Conservation (phyloP, 345 rosid species). For the Capsella bursapastoris region DNA sequence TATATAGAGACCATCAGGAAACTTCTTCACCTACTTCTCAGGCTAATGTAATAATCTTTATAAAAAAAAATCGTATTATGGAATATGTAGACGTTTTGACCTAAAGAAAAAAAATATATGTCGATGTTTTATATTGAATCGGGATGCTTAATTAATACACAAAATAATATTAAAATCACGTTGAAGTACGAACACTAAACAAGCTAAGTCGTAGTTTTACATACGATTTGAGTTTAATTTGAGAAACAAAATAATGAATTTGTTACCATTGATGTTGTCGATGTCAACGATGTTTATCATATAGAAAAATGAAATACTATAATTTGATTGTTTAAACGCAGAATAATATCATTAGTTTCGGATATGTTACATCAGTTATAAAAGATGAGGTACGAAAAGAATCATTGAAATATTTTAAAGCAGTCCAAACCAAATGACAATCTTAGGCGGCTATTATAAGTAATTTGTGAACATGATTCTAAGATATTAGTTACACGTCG, state of each 20-base stretch:
- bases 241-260: background rate
- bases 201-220: background rate
- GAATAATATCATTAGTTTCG: background rate
- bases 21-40: slow-evolving; percentile 30
- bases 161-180: background rate
- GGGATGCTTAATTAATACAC: background rate
- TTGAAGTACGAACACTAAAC: background rate
- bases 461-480: too few species aligned
- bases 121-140: background rate
- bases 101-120: background rate
- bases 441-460: slow-evolving; percentile 17
- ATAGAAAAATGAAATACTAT: background rate
- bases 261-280: background rate
- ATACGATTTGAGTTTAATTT: background rate
- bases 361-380: background rate
- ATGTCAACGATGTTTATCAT: background rate
- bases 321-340: background rate
- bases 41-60: slow-evolving; percentile 13
- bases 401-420: slow-evolving; percentile 2
- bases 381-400: background rate
- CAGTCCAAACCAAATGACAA: slow-evolving; percentile 15
- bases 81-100: background rate
- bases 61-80: background rate
- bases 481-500: slow-evolving; percentile 23
- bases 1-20: background rate